Evolutionary conservation across 2,329 filamentous ascomycete species (phyloP), one percentile per base, ranked within the genome.

Genomic region (Phoma sp.): DNA sequence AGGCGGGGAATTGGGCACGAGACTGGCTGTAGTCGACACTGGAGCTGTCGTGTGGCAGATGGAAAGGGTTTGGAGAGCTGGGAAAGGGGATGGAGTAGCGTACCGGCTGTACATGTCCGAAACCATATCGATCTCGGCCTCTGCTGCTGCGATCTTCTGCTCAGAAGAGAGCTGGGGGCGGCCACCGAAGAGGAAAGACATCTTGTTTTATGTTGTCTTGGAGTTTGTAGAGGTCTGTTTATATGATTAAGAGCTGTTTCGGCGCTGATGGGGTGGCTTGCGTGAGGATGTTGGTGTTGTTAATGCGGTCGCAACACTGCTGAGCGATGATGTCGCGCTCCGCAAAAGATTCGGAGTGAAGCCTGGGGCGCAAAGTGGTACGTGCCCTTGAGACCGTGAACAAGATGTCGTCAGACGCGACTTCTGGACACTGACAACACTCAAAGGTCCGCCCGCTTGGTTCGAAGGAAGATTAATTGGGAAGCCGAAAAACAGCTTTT

Each of bases 71-170:
- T 15, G 12, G 9, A 31, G 12, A 31, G 29, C 29, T 8, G 15
- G n/a, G 9, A 4, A 36, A 12, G 21, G 13, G 36, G 29, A n/a
- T 21, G 25, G 31, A n/a, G 37, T 15, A 24, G 36, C 56, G 8
- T 86, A 98, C 95, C 95, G 91, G 82, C 92, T 94, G 85, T 96
- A 96, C 89, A 98, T 97, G 78, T 97, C 93, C 60, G 92, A 91
- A 68, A 97, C 88, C 84, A 98, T 93, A 80, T 97, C 95, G 79
- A 98, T 92, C 82, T 99, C 96, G 67, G 92, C 89, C 82, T 99
- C 94, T 70, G 96, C 93, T 71, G 92, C 91, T 71, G 91, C 90
- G 77, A 99, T 95, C 85, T 98, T 99, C 84, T 98, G 91, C 78
- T 92, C 93, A 72, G 93, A 96, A 62, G 92, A 90, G 76, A 93